A percentile compares a stretch with the other conserved stretches of the same genome.
Conservation (phyloP, 2,329 filamentous ascomycete genomes). For the Nemania sp. region DNA sequence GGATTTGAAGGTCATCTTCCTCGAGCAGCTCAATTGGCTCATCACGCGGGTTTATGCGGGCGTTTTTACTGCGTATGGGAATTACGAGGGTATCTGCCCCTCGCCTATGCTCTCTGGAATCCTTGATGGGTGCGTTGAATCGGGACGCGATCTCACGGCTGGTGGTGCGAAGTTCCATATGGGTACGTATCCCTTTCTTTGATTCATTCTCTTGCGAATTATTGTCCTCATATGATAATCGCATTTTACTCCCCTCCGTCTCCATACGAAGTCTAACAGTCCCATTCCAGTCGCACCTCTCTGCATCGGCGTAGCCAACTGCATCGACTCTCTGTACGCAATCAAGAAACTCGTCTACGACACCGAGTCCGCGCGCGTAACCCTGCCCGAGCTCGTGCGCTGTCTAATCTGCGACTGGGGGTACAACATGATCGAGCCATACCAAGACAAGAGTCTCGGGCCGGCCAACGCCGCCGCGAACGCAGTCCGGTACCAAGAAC, state of each 20-base stretch:
- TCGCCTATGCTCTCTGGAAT: conserved; percentile 20
- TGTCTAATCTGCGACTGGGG: conserved; percentile 26
- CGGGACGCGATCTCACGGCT: conserved; percentile 16
- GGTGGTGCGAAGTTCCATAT: conserved; percentile 26
- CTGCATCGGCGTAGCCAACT: conserved; percentile 20
- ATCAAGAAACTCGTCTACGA: conserved; percentile 25
- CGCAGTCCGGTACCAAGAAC: conserved; percentile 26
- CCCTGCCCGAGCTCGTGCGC: conserved; percentile 10
- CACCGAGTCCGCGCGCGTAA: conserved; percentile 10
- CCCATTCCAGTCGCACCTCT: conserved; percentile 12
- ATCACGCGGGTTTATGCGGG: conserved; percentile 3
- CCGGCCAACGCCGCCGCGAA: conserved; percentile 22
- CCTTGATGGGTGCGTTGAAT: conserved; percentile 22
- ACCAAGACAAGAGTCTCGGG: conserved; percentile 17
- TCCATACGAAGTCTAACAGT: background rate
- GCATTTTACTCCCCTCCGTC: background rate
- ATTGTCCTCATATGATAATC: too few relatives aligned
- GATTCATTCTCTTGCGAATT: background rate
- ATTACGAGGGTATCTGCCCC: conserved; percentile 20
- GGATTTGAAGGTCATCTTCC: conserved; percentile 13
- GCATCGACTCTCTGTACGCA: conserved; percentile 23
- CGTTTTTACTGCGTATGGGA: conserved; percentile 13
- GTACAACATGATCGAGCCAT: conserved; percentile 25
- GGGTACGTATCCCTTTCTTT: conserved; percentile 1
- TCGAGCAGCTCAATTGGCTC: conserved; percentile 19